Percentiles rank a stretch among this genome's conserved stretches.
phyloP scores from a whole-genome alignment of 1,284 basidiomycete genomes.

The Dichomitus squalens region DNA sequence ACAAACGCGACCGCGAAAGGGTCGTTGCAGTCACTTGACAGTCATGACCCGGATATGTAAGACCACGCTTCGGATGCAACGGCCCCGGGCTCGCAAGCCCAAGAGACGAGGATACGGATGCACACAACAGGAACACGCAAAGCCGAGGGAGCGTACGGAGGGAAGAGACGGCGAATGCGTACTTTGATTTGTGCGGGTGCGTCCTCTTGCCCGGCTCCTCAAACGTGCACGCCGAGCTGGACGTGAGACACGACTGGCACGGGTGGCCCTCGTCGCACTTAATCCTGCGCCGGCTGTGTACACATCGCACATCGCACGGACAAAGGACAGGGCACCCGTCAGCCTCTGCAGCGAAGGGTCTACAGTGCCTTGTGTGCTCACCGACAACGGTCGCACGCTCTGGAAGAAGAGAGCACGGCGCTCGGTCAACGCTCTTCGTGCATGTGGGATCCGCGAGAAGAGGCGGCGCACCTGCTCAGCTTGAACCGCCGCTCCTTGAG shows the following conservation, averaged over 20 bases:
- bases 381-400: constrained; percentile 86
- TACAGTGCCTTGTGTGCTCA: constrained; percentile 42
- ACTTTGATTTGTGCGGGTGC: constrained; percentile 85
- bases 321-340: not conserved
- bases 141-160: not conserved
- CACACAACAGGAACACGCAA: not conserved
- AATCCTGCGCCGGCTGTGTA: constrained; percentile 69
- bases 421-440: not conserved
- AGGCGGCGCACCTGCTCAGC: constrained; percentile 67
- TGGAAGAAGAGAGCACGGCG: constrained; percentile 27
- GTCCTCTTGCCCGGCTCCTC: constrained; percentile 83
- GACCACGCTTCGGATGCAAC: no score
- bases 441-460: constrained; percentile 1
- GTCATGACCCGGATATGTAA: no score
- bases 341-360: not conserved
- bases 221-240: constrained; percentile 78
- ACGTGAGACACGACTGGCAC: constrained; percentile 79
- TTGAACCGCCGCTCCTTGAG: constrained; percentile 82
- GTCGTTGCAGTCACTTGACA: no score
- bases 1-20: no score
- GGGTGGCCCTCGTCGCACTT: constrained; percentile 86
- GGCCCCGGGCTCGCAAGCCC: no score
- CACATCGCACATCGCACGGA: not conserved
- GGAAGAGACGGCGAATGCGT: constrained; percentile 28
- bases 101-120: no score